Evolutionary conservation across 2,329 filamentous ascomycete species (phyloP), one percentile per base, ranked within the genome.

Genomic region (Claviceps sp.): DNA sequence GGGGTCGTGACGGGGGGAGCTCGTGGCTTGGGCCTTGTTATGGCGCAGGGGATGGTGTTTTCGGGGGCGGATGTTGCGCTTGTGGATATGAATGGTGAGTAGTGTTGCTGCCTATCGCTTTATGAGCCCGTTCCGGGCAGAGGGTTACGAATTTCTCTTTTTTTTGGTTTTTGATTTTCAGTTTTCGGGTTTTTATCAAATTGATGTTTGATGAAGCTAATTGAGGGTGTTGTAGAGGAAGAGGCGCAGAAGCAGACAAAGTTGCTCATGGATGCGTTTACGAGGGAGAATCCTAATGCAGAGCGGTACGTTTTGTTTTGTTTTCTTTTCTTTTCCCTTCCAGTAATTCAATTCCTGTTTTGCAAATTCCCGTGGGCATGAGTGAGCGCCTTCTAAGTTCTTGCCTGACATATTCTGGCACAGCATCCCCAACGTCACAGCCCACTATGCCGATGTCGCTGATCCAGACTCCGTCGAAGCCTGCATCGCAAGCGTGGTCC

Each of bases 1-100:
- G 89, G 82, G 47, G 75, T 96, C 42, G 86, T 97, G 41, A 97
- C 91, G 1, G 91, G 91, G 50, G 91, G 90, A 63, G 91, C 91
- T 26, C 78, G 90, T 63, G 91, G 91, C 7, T 70, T 97, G 53
- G 91, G 91, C 41, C 73, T 96, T 55, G 89, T 94, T 60, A 96
- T 97, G 86, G 87, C 85, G 49, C 89, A 95, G 72, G 89, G 87
- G 47, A 80, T 95, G 68, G 86, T 95, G 50, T 84, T 88, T 50
- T 93, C 87, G 51, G 91, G 91, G 50, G 87, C 88, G 9, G 84
- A 95, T 66, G 76, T 96, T 56, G 91, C 91, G 43, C 87, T 97
- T 67, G 89, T 96, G 42, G 91, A 97, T 67, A 74, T 96, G 72
- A 95, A 97, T 71, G 85, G 87, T 91, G 40, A 6, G 55, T 41